Percentiles rank a stretch among this genome's conserved stretches.
Conservation (phyloP, 176 grass and related monocot genomes). For the sorghum (Sorghum bicolor) region Sorghum_bicolor_NCBIv3 NC_012873.2:56914501-56915000, state of each 20-base stretch:
- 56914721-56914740: neutral
- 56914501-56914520: neutral
- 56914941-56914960: neutral
- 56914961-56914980: neutral
- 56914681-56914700: neutral
- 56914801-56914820: slow-evolving; percentile 4
- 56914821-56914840: slow-evolving; percentile 9
- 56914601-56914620: neutral
- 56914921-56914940: neutral
- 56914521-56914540: slow-evolving; percentile 1
- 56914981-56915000: neutral
- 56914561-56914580: slow-evolving; percentile 40
- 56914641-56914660: slow-evolving; percentile 18
- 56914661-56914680: slow-evolving; percentile 11
- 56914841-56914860: slow-evolving; percentile 5
- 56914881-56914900: slow-evolving; percentile 12
- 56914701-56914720: slow-evolving; percentile 17
- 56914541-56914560: slow-evolving; percentile 44
- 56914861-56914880: too few relatives aligned
- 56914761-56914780: neutral
- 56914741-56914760: neutral
- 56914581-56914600: slow-evolving; percentile 3
- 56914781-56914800: neutral
- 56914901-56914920: slow-evolving; percentile 1
- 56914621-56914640: slow-evolving; percentile 18